A percentile compares a stretch with the other conserved stretches of the same genome.
Conservation (phyloP, 2,329 filamentous ascomycete species). For the Juglanconis sp. region DNA sequence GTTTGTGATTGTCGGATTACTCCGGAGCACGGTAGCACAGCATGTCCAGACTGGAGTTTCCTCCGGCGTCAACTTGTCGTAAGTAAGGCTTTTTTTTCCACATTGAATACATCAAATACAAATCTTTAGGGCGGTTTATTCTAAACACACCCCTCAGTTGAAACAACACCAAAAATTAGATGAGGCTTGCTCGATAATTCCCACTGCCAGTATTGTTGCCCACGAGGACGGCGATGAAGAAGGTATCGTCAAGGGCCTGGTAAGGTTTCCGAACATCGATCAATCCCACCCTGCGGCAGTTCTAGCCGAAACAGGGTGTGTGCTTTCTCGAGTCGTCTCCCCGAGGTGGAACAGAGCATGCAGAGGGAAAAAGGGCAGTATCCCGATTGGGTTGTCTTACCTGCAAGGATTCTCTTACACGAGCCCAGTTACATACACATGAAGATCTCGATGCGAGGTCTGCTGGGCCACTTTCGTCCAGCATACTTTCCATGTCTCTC, state of each 20-base stretch:
- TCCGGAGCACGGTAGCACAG: background rate
- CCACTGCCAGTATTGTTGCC: slow-evolving; percentile 8
- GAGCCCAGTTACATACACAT: background rate
- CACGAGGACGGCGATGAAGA: background rate
- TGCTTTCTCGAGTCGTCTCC: background rate
- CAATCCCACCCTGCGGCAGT: background rate
- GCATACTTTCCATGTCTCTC: too few species aligned
- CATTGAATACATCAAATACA: background rate
- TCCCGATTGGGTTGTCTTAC: background rate
- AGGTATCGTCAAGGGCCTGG: too few species aligned
- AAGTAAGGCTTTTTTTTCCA: background rate
- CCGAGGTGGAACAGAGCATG: background rate
- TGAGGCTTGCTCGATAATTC: background rate
- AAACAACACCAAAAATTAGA: background rate
- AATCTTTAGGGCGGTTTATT: too few species aligned
- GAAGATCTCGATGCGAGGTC: too few species aligned
- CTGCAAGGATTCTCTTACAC: background rate
- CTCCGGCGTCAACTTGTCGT: too few species aligned
- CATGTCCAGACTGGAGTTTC: background rate
- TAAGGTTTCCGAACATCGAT: background rate
- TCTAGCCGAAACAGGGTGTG: background rate
- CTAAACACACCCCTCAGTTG: background rate
- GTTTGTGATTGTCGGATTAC: background rate
- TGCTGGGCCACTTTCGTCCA: too few species aligned
- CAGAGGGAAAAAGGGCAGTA: background rate